A percentile compares a stretch with the other conserved stretches of the same genome.
Conservation (phyloP, 768 basidiomycete species). For the Trametes cingulata region DNA sequence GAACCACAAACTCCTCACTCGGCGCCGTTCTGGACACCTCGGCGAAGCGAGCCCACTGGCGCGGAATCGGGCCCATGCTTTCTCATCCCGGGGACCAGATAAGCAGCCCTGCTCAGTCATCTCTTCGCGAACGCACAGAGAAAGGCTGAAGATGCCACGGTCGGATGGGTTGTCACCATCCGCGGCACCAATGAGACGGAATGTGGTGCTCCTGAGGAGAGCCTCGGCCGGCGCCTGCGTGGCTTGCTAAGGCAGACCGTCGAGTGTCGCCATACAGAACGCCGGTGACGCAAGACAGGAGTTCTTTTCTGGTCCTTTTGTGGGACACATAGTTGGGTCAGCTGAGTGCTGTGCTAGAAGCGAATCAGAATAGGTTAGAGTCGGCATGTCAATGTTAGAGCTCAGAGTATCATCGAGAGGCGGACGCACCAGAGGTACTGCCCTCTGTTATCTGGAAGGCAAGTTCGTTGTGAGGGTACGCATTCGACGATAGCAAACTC, state of each 20-base stretch:
- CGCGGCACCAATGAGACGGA: slow-evolving; percentile 4
- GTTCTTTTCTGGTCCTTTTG: neutral
- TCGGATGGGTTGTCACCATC: slow-evolving; percentile 5
- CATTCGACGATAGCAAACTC: too few relatives aligned
- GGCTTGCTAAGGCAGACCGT: neutral
- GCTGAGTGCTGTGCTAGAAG: neutral
- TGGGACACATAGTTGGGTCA: neutral
- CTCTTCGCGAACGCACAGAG: neutral
- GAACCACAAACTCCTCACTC: neutral
- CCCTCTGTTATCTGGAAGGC: too few relatives aligned
- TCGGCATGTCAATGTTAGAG: too few relatives aligned
- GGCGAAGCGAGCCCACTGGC: too few relatives aligned
- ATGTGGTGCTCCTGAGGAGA: neutral
- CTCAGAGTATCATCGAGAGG: too few relatives aligned
- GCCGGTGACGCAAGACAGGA: slow-evolving; percentile 6
- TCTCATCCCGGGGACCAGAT: slow-evolving; percentile 9
- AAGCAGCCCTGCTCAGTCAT: slow-evolving; percentile 13
- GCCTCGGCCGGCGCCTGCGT: neutral
- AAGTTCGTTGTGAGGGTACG: too few relatives aligned
- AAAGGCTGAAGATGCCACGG: neutral
- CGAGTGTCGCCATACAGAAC: slow-evolving; percentile 12
- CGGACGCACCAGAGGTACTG: too few relatives aligned
- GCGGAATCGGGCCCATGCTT: neutral
- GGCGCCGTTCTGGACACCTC: neutral
- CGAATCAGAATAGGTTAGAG: neutral